Evolutionary conservation across 2,329 filamentous ascomycete species (phyloP), one percentile per base, ranked within the genome.

Genomic region (Sporothrix brunneoviolacea): DNA sequence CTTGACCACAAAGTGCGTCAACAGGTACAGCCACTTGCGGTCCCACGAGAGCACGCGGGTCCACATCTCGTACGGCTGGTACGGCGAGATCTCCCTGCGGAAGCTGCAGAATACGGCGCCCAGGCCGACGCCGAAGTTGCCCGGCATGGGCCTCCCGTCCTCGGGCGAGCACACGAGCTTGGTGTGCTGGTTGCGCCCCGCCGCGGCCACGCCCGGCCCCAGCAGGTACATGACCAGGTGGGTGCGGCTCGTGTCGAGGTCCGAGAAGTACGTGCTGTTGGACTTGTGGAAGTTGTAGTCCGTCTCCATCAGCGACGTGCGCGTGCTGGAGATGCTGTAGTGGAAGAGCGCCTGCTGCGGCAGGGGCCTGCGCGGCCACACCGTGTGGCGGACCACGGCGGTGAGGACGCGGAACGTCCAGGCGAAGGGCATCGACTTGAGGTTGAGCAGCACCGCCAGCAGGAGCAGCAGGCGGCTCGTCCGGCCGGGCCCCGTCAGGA

Each of bases 181-280:
- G 28, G 69, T 71, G 19, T 67, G 59, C 2, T 66, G 65, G 57
- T 83, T 82, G 54, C 70, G 62, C 41, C 73, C 69, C 15, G 80
- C 65, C 16, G 65, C 69, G 36, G 72, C 68, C 61, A 85, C 73
- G 2, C 81, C 82, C 0, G 77, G 74, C 18, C 75, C 77, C 48
- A 84, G 71, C 3, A 91, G 70, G 57, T 83, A 80, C 43, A 82
- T 84, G 48, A 94, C 81, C 8, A 93, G 79, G 57, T 94, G 87
- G 1, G 86, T 86, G 51, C 93, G 86, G 35, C 85, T 82, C 53
- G 91, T 79, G 67, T 95, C 90, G 57, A 94, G 81, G 67, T 95
- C 89, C 57, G 82, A 74, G 64, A 95, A 95, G 72, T 94, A 95
- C 27, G 90, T 95, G 59, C 79, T 63, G 61, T 68, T 68, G 62